Evolutionary conservation across 768 basidiomycete species (phyloP).

Genomic region (Cyclocybe cylindracea): DNA sequence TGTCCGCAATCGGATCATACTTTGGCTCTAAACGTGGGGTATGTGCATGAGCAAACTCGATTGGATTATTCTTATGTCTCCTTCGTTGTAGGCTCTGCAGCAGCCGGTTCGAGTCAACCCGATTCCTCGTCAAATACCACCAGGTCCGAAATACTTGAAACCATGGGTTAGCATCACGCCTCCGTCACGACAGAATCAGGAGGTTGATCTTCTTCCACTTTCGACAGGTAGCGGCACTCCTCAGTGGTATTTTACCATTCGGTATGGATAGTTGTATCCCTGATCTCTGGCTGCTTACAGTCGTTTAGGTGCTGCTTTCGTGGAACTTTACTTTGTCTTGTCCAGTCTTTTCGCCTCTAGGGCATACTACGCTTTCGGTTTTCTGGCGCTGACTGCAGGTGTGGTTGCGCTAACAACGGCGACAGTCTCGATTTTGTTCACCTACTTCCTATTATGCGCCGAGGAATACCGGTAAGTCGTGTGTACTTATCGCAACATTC

Average conservation of each 20-base stretch:
- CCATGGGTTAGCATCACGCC: slow-evolving; percentile 58
- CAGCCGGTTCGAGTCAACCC: slow-evolving; percentile 89
- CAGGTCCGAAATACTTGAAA: slow-evolving; percentile 78
- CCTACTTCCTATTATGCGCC: slow-evolving; percentile 89
- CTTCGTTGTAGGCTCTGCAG: slow-evolving; percentile 52
- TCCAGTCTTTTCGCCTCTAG: slow-evolving; percentile 90
- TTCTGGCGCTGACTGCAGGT: slow-evolving; percentile 82
- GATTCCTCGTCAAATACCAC: slow-evolving; percentile 96
- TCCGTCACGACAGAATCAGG: background rate
- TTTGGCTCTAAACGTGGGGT: slow-evolving; percentile 88
- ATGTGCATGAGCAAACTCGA: slow-evolving; percentile 21
- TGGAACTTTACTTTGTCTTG: slow-evolving; percentile 91
- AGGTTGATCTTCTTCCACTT: slow-evolving; percentile 7
- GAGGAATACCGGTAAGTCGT: slow-evolving; percentile 83
- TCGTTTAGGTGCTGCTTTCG: slow-evolving; percentile 83
- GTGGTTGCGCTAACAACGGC: slow-evolving; percentile 88
- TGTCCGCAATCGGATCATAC: slow-evolving; percentile 85
- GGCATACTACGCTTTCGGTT: slow-evolving; percentile 96
- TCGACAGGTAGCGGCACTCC: slow-evolving; percentile 61
- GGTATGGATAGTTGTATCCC: slow-evolving; percentile 44
- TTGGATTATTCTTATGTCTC: slow-evolving; percentile 5
- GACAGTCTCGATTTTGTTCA: slow-evolving; percentile 86
- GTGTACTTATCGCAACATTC: background rate
- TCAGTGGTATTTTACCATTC: slow-evolving; percentile 93
- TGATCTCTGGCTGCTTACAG: slow-evolving; percentile 5